Evolutionary conservation across 2,329 filamentous ascomycete species (phyloP).

Genomic region (Madurella fahalii): DNA sequence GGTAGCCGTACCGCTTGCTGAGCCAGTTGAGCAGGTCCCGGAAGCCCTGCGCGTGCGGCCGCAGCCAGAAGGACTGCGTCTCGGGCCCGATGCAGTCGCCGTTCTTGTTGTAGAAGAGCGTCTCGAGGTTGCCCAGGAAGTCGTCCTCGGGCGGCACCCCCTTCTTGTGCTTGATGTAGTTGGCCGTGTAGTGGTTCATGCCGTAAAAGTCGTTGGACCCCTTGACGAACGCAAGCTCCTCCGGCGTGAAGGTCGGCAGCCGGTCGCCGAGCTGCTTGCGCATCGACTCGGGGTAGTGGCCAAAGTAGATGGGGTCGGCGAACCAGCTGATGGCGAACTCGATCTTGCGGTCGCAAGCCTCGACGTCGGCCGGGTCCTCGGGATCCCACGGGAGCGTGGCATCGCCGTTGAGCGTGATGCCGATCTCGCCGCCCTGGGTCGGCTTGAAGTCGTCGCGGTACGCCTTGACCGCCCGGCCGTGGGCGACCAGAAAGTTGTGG

Average conservation of each 20-base stretch:
- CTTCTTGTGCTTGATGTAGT: conserved; percentile 74
- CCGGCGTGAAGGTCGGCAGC: conserved; percentile 68
- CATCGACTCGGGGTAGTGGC: conserved; percentile 82
- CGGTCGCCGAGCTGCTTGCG: conserved; percentile 72
- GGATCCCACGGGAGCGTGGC: conserved; percentile 80
- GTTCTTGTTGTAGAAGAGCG: conserved; percentile 64
- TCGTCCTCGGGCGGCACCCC: conserved; percentile 60
- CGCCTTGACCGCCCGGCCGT: conserved; percentile 74
- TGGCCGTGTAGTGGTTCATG: conserved; percentile 91
- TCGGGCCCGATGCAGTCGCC: conserved; percentile 74
- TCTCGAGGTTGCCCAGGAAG: conserved; percentile 71
- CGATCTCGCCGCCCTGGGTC: conserved; percentile 69
- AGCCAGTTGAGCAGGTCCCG: conserved; percentile 73
- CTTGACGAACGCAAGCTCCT: conserved; percentile 69
- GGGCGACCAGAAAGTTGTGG: conserved; percentile 75
- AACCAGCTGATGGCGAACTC: conserved; percentile 89
- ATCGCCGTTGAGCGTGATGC: conserved; percentile 84
- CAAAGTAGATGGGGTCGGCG: conserved; percentile 80
- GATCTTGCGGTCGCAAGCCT: conserved; percentile 74
- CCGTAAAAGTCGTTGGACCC: conserved; percentile 93
- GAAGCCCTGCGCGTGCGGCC: conserved; percentile 72
- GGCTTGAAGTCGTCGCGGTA: conserved; percentile 80
- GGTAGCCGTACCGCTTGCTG: conserved; percentile 68
- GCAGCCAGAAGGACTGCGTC: conserved; percentile 78
- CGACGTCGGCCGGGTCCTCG: conserved; percentile 67